These are phyloP conservation scores for Fusarium palustre DNA, from an alignment of 2,329 filamentous ascomycete species.

Conservation along the genomic window DNA sequence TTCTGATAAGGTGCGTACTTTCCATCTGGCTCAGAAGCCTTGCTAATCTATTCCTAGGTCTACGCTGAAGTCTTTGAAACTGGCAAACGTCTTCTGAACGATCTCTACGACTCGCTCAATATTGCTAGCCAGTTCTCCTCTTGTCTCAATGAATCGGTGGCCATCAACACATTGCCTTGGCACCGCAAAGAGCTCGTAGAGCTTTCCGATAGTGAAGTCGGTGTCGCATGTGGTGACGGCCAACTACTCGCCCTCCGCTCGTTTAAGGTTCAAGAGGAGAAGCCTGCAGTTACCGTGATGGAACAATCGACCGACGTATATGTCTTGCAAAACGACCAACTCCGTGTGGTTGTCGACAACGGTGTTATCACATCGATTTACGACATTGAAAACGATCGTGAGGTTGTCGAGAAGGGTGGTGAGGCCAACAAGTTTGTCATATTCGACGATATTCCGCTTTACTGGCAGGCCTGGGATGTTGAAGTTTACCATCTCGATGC, in stretches of 20 bases:
- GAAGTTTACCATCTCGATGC: constrained; percentile 96
- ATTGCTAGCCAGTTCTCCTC: constrained; percentile 61
- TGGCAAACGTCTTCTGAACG: constrained; percentile 76
- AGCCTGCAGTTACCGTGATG: constrained; percentile 64
- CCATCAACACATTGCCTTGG: constrained; percentile 91
- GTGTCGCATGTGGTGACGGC: constrained; percentile 68
- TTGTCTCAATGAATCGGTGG: constrained; percentile 64
- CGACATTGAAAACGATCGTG: constrained; percentile 78
- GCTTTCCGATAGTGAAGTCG: constrained; percentile 65
- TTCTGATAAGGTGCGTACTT: constrained; percentile 75
- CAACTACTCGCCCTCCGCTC: constrained; percentile 63
- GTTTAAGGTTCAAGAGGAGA: constrained; percentile 59
- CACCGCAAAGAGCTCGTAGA: constrained; percentile 78
- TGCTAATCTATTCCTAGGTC: constrained; percentile 59
- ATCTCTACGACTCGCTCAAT: constrained; percentile 75
- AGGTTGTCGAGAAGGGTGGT: constrained; percentile 77
- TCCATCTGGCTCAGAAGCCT: not conserved
- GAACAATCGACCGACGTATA: constrained; percentile 72
- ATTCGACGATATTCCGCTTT: constrained; percentile 96
- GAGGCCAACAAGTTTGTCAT: constrained; percentile 94
- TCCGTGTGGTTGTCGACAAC: constrained; percentile 76
- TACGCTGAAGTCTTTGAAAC: constrained; percentile 86
- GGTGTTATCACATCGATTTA: constrained; percentile 88
- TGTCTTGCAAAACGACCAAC: constrained; percentile 81
- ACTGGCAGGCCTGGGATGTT: constrained; percentile 98